Evolutionary conservation across 2,329 filamentous ascomycete genomes (phyloP).

Genomic region (Exophiala oligosperma): DNA sequence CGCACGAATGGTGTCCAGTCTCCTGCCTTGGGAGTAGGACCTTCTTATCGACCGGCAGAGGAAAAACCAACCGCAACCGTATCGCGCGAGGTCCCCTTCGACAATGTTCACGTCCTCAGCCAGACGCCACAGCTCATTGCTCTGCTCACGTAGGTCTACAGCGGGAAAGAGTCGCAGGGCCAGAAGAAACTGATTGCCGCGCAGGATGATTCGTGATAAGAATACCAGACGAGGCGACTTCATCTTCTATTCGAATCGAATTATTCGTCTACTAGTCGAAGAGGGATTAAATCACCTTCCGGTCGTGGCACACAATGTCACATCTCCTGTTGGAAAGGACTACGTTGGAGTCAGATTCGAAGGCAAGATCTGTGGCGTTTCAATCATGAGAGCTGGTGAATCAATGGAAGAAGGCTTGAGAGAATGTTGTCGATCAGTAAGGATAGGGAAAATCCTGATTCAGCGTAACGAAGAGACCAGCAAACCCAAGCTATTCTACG

Average conservation of each 20-base stretch:
- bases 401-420: conserved; percentile 97
- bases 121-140: conserved; percentile 98
- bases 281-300: conserved; percentile 96
- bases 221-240: conserved; percentile 86
- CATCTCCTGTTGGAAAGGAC: conserved; percentile 81
- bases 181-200: conserved; percentile 8
- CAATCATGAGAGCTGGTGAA: conserved; percentile 97
- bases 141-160: conserved; percentile 79
- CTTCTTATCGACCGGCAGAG: conserved; percentile 71
- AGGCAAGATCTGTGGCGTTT: conserved; percentile 97
- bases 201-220: conserved; percentile 91
- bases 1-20: conserved; percentile 36
- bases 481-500: conserved; percentile 91
- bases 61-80: conserved; percentile 87
- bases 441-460: conserved; percentile 98
- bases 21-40: conserved; percentile 65
- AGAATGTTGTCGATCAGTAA: conserved; percentile 95
- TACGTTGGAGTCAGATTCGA: conserved; percentile 94
- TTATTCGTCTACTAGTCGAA: conserved; percentile 93
- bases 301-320: conserved; percentile 83
- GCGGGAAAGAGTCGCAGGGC: background rate
- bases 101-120: conserved; percentile 85
- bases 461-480: conserved; percentile 95
- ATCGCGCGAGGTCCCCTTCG: conserved; percentile 75
- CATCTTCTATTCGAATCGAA: conserved; percentile 98